Conservation (phyloP, 768 basidiomycete species). For the Cantharellus cinnabarinus region DNA sequence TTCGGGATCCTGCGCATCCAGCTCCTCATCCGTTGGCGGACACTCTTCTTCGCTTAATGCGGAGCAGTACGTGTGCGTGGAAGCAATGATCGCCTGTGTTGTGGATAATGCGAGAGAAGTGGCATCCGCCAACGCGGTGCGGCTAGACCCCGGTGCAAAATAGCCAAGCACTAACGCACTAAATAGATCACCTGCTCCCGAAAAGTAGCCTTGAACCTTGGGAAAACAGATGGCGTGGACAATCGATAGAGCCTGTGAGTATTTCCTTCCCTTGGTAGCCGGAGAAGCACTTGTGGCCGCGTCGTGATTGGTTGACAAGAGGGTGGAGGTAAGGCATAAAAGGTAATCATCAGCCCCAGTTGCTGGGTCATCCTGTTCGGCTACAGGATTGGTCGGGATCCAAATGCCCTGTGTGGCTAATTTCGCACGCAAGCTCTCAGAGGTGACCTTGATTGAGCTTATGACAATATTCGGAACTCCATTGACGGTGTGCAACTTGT, state of each 20-base stretch:
- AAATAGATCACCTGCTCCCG: slow-evolving; percentile 93
- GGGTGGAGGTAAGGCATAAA: slow-evolving; percentile 57
- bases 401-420: slow-evolving; percentile 18
- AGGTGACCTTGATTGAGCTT: slow-evolving; percentile 55
- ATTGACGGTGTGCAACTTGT: slow-evolving; percentile 54
- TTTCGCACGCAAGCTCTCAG: slow-evolving; percentile 8
- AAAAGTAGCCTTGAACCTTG: slow-evolving; percentile 76
- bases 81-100: slow-evolving; percentile 47
- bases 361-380: slow-evolving; percentile 26
- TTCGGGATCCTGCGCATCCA: slow-evolving; percentile 41
- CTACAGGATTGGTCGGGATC: slow-evolving; percentile 18
- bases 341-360: slow-evolving; percentile 26
- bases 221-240: slow-evolving; percentile 59
- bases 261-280: slow-evolving; percentile 5
- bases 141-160: slow-evolving; percentile 21
- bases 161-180: slow-evolving; percentile 78
- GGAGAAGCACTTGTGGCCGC: slow-evolving; percentile 13
- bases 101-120: slow-evolving; percentile 48
- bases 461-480: slow-evolving; percentile 74
- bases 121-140: slow-evolving; percentile 31
- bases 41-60: slow-evolving; percentile 39
- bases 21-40: slow-evolving; percentile 53
- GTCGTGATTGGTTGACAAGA: not conserved
- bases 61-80: slow-evolving; percentile 39
- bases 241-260: slow-evolving; percentile 14